Base-by-base conservation (phyloP, 108 stramenopile species). In the Conticribra weissflogii region DNA sequence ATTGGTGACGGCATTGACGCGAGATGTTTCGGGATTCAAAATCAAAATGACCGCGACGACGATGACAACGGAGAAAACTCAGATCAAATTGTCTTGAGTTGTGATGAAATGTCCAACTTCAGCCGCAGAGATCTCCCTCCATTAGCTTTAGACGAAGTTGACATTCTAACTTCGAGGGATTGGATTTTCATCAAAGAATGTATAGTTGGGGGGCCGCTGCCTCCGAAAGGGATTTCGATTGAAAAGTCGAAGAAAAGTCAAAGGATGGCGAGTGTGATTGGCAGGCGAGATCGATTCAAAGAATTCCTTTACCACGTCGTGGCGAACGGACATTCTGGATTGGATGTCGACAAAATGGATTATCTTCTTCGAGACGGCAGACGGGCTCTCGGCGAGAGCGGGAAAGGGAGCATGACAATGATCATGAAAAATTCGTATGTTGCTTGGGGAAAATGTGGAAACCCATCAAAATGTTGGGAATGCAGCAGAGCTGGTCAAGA, bases 341-440 rank as follows among this genome's bases (percentile, higher is more conserved):
- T 97, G 7, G 97, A 98, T 64, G 96, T 96, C 16, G 97, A 98
- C 66, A 98, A 98, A 57, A 83, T 96, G 24, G 97, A 98, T 71
- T 98, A 98, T 71, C 95, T 92, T 63, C 89, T 91, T 21, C 67
- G 97, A 44, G 97, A 98, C 78, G 28, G 68, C 67, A 52, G 63
- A 23, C 51, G 59, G 83, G 34, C 57, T 61, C 12, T 58, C 48
- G 19, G 51, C 62, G 24, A 88, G 81, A 44, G 59, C 53, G 57
- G 57, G n/a, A 59, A 84, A 34, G 65, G 87, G 44, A 51, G 34
- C 4, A 78, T 88, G 17, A 48, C 64, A 3, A 60, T 66, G 19
- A 54, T 95, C 21, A 76, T 92, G 22, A 81, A 92, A 24, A 88
- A 95, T 41, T 87, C 89, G 7, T 64, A 71, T 24, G 85, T 95